Base-by-base conservation (phyloP, 2,329 filamentous ascomycete genomes). In the Chaetothyriales sp. region DNA sequence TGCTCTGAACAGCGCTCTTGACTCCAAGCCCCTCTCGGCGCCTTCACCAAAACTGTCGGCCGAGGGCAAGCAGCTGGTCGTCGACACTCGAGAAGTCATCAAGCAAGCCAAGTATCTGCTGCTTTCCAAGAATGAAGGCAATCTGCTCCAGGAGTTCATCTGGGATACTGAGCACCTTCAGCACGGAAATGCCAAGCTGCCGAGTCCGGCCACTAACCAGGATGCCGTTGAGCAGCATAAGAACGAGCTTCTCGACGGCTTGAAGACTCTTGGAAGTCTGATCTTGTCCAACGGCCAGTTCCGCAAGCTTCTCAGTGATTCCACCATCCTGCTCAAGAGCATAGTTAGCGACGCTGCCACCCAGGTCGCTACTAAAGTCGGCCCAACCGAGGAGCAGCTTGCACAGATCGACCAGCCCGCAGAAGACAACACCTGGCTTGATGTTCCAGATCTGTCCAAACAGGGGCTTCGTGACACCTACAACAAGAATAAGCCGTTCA, bases 271-370 rank as follows among this genome's bases (percentile, higher is more conserved):
- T 0, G 92, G 90, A 49, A 89, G 85, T 18, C 75, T 98, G 52
- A 73, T 97, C 62, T 85, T 97, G 63, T 94, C 89, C 62, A 98
- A 98, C 63, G 92, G 92, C 59, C 89, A 97, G 67, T 95, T 94
- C 76, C 80, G 89, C 61, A 95, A 95, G 73, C 80, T 95, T 33
- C 76, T 95, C 59, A 85, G 78, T 56, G 92, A 98, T 73, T 84
- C 85, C 10, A 79, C 79, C 22, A 74, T 90, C 37, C 77, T 98
- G 8, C 67, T 94, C 43, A 86, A 89, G 37, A 90, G 97, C 64
- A 92, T 98, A 64, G 88, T 86, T 54, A 87, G 89, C 49, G 92
- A 98, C 69, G 87, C 86, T 22, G 89, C 92, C 9, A 77, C 78
- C 57, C 90, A 86, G 63, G 84, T 85, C 5, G 88, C 89, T 52